A percentile compares a stretch with the other conserved stretches of the same genome.
phyloP scores from a whole-genome alignment of 2,329 filamentous ascomycete genomes.

The Camptophora hylomeconis region DNA sequence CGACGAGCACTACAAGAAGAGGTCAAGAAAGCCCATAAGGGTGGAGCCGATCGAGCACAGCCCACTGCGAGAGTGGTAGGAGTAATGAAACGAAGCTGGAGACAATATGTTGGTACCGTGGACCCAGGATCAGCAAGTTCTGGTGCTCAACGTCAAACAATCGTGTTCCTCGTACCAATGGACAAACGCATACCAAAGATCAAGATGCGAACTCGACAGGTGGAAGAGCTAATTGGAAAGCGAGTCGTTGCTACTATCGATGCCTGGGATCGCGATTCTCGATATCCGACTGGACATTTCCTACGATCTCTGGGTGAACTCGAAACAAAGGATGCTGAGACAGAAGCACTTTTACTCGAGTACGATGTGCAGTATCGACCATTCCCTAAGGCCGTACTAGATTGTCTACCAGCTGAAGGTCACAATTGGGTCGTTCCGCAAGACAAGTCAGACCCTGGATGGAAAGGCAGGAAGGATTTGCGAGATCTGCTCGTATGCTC shows the following conservation, averaged over 20 bases:
- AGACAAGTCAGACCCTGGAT: constrained; percentile 69
- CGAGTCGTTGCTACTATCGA: constrained; percentile 88
- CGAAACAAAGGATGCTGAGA: constrained; percentile 95
- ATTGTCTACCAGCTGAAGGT: constrained; percentile 82
- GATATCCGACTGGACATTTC: constrained; percentile 87
- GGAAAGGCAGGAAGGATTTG: constrained; percentile 74
- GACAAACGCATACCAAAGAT: constrained; percentile 97
- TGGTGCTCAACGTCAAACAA: constrained; percentile 74
- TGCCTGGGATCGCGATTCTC: constrained; percentile 84
- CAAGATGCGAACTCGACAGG: constrained; percentile 78
- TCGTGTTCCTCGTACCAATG: constrained; percentile 92
- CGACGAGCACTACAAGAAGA: constrained; percentile 79
- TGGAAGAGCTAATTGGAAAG: constrained; percentile 77
- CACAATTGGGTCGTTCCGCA: constrained; percentile 86
- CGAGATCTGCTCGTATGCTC: constrained; percentile 84
- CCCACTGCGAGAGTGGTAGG: constrained; percentile 89
- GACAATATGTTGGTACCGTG: constrained; percentile 93
- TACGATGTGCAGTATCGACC: constrained; percentile 97
- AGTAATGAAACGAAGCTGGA: constrained; percentile 89
- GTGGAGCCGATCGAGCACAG: constrained; percentile 63
- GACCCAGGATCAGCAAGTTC: constrained; percentile 60
- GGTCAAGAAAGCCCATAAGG: constrained; percentile 71
- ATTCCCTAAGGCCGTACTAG: constrained; percentile 88
- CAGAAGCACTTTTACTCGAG: constrained; percentile 83
- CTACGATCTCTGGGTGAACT: constrained; percentile 84